phyloP scores from a whole-genome alignment of 805 yeast species.

The Trichomonascus vanleenenianus region DNA sequence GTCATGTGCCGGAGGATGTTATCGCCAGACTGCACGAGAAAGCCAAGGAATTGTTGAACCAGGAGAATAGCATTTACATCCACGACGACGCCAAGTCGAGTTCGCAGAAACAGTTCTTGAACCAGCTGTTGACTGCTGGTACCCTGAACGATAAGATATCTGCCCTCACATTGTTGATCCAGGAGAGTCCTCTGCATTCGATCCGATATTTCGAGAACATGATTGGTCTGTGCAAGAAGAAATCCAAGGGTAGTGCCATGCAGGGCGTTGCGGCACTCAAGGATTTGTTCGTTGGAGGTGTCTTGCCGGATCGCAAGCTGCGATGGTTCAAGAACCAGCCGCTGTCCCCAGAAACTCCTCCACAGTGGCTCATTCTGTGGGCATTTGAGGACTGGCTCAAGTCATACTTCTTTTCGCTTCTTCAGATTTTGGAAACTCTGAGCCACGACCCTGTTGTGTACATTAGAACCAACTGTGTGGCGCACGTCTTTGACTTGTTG shows the following conservation, averaged over 20 bases:
- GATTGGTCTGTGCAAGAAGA: conserved; percentile 73
- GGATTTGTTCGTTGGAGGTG: conserved; percentile 78
- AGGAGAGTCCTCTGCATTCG: conserved; percentile 92
- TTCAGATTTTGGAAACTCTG: conserved; percentile 64
- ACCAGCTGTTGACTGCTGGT: conserved; percentile 85
- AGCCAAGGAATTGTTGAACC: conserved; percentile 58
- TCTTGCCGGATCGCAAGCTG: conserved; percentile 77
- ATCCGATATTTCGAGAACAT: conserved; percentile 74
- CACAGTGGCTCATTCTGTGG: conserved; percentile 57
- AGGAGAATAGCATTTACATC: conserved; percentile 63
- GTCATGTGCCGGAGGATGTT: conserved; percentile 34
- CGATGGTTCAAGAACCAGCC: conserved; percentile 73
- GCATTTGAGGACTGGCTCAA: conserved; percentile 89
- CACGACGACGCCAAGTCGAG: conserved; percentile 67
- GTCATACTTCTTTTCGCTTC: conserved; percentile 61
- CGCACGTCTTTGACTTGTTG: conserved; percentile 71
- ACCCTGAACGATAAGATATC: conserved; percentile 92
- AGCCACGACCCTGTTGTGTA: conserved; percentile 89
- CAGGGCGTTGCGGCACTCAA: conserved; percentile 85
- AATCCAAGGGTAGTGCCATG: conserved; percentile 86
- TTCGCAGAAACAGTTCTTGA: conserved; percentile 79
- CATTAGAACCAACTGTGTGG: conserved; percentile 69
- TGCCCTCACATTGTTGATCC: conserved; percentile 84
- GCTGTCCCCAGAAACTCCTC: conserved; percentile 37
- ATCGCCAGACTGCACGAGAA: conserved; percentile 53